Base-by-base conservation (phyloP, 1,139 yeast genomes). In the Suhomyces yuchorum region DNA sequence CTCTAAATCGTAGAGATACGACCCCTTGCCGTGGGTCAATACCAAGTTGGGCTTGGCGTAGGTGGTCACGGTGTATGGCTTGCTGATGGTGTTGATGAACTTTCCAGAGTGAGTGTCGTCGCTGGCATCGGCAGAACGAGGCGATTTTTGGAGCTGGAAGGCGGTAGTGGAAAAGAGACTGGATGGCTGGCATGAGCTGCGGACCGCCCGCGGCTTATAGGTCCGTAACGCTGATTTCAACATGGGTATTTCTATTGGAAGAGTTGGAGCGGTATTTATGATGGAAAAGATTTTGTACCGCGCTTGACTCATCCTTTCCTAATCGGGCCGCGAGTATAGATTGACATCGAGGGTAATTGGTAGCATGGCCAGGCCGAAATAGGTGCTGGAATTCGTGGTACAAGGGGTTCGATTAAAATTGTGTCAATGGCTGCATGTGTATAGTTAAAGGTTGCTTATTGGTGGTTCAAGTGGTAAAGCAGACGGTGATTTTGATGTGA, bases 41-140 rank as follows among this genome's bases (percentile, higher is more conserved):
- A 84, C 87, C 47, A 88, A 65, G 46, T 79, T 72, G n/a, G 96
- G 96, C 52, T 95, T 81, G 12, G 91, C 76, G 59, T 90, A 89
- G 0, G 96, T 88, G 8, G 96, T 85, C 4, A 87, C 95, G n/a
- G 84, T 74, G 63, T 75, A 87, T 8, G 84, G 84, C 51, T 73
- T 70, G 38, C 57, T 65, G 28, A 71, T 65, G 15, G 71, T 67
- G 22, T 62, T 59, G 39, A 73, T 60, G 49, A 63, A 73, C 51
- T 71, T 63, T 4, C 70, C 71, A 12, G 75, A 57, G 15, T 52
- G 57, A 7, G 63, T 55, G 3, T 55, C 56, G 4, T 53, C 52
- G 7, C 51, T 34, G 3, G 65, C 62, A 37, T 61, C 65, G 3
- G 58, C 58, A 19, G 39, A 22, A 22, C 3, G 15, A 2, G 39